These are phyloP conservation scores for Aureobasidium namibiae DNA, from an alignment of 2,329 filamentous ascomycete species.

Conservation along the genomic window DNA sequence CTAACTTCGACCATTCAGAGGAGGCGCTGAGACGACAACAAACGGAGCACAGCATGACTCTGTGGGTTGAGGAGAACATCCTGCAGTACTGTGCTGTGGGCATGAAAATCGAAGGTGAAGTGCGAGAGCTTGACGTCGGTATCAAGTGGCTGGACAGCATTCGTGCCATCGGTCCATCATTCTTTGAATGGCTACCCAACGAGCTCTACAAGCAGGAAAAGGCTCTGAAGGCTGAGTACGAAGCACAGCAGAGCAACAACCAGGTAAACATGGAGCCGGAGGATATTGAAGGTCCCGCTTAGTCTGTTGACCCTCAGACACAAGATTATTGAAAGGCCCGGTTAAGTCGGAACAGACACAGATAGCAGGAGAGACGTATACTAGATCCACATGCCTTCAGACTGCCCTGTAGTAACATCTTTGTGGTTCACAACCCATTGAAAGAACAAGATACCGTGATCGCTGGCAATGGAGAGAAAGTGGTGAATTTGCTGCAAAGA, in stretches of 20 bases:
- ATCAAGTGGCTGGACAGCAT: constrained; percentile 31
- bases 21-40: constrained; percentile 27
- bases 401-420: too few relatives aligned
- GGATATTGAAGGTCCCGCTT: background rate
- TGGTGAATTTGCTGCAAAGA: background rate
- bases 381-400: too few relatives aligned
- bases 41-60: constrained; percentile 43
- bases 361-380: background rate
- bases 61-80: constrained; percentile 60
- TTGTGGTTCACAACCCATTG: too few relatives aligned
- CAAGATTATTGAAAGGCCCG: background rate
- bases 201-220: constrained; percentile 26
- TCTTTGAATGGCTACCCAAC: constrained; percentile 37
- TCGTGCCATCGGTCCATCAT: constrained; percentile 32
- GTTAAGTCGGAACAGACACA: background rate
- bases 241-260: background rate
- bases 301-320: background rate
- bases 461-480: too few relatives aligned
- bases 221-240: constrained; percentile 4
- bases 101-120: constrained; percentile 35
- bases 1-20: background rate
- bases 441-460: too few relatives aligned
- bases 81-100: constrained; percentile 53
- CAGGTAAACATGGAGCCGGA: background rate
- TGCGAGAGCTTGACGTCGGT: constrained; percentile 24